Percentiles rank a stretch among this genome's conserved stretches.
Evolutionary conservation across 257 asterid genomes (phyloP).

Genomic region (Salvia hispanica): DNA sequence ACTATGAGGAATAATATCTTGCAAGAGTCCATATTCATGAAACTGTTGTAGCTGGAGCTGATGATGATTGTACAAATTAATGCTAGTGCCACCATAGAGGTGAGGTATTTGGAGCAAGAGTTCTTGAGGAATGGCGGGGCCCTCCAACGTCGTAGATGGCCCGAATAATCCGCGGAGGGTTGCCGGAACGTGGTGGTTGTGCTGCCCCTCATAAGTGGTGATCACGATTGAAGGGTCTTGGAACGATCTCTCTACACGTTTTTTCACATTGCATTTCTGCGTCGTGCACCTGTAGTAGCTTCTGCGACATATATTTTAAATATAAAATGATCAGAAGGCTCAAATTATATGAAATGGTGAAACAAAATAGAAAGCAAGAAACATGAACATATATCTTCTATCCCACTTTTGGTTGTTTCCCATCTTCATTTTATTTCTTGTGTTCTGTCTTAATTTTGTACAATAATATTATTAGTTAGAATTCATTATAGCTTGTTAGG

Average conservation of each 20-base stretch:
- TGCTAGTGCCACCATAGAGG: conserved; percentile 32
- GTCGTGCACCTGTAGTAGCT: conserved; percentile 91
- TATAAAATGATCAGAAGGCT: too few species aligned
- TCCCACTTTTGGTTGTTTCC: too few species aligned
- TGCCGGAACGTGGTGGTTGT: conserved; percentile 74
- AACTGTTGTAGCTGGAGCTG: conserved; percentile 46
- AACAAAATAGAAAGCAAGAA: too few species aligned
- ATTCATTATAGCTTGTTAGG: too few species aligned
- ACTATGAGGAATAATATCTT: conserved; percentile 48
- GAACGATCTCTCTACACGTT: conserved; percentile 70
- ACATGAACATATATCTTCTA: too few species aligned
- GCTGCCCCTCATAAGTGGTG: conserved; percentile 84
- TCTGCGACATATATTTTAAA: conserved; percentile 36
- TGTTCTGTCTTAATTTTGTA: too few species aligned
- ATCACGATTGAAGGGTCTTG: conserved; percentile 70
- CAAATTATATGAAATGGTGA: too few species aligned
- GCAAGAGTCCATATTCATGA: conserved; percentile 53
- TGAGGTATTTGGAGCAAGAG: conserved; percentile 45
- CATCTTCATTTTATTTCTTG: too few species aligned
- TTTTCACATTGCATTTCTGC: conserved; percentile 75
- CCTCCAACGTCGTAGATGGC: conserved; percentile 39
- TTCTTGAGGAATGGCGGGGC: conserved; percentile 43
- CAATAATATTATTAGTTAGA: too few species aligned
- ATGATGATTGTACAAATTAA: conserved; percentile 33
- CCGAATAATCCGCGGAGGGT: conserved; percentile 66